Percentiles rank a stretch among this genome's conserved stretches.
phyloP scores from a whole-genome alignment of 2,329 filamentous ascomycete species.

The Beauveria brongniartii region DNA sequence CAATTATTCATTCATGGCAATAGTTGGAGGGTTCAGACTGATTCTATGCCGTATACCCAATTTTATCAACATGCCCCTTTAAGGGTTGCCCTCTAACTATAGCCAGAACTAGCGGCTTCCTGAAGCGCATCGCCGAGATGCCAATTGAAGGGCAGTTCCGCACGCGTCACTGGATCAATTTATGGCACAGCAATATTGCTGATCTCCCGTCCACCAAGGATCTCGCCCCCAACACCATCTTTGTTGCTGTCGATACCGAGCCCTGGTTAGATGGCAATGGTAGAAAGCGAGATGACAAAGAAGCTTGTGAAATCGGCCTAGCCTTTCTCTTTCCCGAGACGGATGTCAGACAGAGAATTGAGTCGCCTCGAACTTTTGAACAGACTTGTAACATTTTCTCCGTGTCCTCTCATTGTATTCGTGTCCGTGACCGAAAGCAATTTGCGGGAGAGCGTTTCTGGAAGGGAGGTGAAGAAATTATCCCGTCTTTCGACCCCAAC shows the following conservation, averaged over 20 bases:
- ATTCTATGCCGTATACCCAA: too few relatives aligned
- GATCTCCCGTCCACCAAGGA: background rate
- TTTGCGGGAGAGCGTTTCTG: background rate
- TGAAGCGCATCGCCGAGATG: background rate
- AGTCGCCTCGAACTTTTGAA: background rate
- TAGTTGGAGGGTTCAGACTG: too few relatives aligned
- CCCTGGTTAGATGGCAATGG: conserved; percentile 1
- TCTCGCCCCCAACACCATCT: background rate
- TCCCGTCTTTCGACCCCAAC: background rate
- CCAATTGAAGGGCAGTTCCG: background rate
- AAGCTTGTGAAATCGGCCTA: background rate
- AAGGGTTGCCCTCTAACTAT: too few relatives aligned
- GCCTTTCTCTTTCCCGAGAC: background rate
- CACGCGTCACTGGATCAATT: background rate
- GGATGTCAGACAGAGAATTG: background rate
- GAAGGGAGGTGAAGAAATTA: background rate
- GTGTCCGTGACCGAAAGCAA: background rate
- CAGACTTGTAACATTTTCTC: background rate
- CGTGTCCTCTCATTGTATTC: conserved; percentile 5
- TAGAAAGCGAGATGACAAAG: background rate
- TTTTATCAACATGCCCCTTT: too few relatives aligned
- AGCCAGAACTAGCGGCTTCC: background rate
- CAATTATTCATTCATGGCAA: too few relatives aligned
- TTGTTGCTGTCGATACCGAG: conserved; percentile 8
- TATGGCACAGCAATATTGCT: background rate